Conservation (phyloP, 306 rosid species). For the Macrotyloma uniflorum region DNA sequence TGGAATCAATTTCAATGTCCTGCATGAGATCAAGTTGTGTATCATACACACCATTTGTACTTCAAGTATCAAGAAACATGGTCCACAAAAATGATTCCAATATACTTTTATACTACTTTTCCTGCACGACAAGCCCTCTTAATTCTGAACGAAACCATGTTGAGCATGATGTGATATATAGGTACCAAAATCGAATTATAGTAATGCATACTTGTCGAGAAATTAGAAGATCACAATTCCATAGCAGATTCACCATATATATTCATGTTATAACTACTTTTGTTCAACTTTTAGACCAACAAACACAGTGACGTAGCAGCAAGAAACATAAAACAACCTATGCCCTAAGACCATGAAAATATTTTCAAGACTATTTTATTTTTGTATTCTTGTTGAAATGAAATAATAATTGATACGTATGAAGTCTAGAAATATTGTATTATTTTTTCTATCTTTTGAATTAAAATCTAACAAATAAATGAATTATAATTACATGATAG, state of each 20-base stretch:
- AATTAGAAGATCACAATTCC: background rate
- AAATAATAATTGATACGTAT: no score
- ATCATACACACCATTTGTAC: background rate
- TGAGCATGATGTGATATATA: background rate
- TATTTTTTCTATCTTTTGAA: no score
- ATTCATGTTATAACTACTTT: background rate
- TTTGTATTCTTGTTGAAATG: no score
- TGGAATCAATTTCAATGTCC: background rate
- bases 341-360: no score
- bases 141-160: background rate
- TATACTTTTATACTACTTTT: conserved; percentile 12
- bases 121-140: background rate
- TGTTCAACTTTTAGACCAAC: no score
- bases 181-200: background rate
- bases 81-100: conserved; percentile 25
- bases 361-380: no score
- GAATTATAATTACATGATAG: background rate
- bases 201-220: background rate
- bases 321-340: no score
- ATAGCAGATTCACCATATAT: background rate
- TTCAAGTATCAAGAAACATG: background rate
- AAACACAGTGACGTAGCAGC: no score
- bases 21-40: background rate
- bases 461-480: no score
- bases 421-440: no score